These are phyloP conservation scores for Candida maltosa DNA, from an alignment of 805 yeast genomes.

Conservation along the genomic window DNA sequence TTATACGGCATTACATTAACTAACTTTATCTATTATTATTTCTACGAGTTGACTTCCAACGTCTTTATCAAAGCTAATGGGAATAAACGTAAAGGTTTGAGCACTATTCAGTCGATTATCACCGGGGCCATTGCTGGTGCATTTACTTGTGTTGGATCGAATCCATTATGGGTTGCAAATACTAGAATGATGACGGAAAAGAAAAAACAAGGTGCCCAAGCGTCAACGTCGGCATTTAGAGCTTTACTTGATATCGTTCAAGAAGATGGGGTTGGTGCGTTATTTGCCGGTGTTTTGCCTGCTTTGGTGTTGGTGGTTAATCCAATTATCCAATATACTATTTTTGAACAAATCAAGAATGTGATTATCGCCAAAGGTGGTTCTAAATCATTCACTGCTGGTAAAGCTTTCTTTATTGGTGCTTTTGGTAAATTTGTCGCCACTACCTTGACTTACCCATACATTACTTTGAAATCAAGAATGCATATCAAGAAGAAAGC, in stretches of 20 bases:
- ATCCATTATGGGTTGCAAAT: conserved; percentile 94
- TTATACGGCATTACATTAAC: conserved; percentile 81
- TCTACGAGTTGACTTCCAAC: conserved; percentile 70
- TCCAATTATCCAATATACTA: conserved; percentile 89
- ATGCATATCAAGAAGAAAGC: conserved; percentile 64
- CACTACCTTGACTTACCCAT: conserved; percentile 87
- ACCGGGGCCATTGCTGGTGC: conserved; percentile 89
- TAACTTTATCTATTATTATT: conserved; percentile 86
- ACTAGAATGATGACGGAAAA: conserved; percentile 76
- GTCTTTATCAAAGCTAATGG: conserved; percentile 30
- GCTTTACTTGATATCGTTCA: conserved; percentile 61
- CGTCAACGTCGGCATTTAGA: conserved; percentile 42
- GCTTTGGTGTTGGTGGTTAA: conserved; percentile 82
- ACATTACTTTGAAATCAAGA: conserved; percentile 83
- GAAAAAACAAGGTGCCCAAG: conserved; percentile 14
- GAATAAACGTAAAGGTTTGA: conserved; percentile 34
- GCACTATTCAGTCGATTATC: conserved; percentile 64
- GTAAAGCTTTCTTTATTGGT: conserved; percentile 82
- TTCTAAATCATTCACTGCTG: conserved; percentile 50
- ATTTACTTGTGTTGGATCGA: conserved; percentile 74
- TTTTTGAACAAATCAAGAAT: conserved; percentile 83
- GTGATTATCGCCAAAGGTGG: conserved; percentile 54
- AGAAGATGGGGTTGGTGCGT: conserved; percentile 66
- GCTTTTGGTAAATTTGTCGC: conserved; percentile 88
- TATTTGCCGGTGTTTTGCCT: conserved; percentile 85